Conservation (phyloP, 202 grass and related monocot genomes). For the Digitaria exilis region DNA sequence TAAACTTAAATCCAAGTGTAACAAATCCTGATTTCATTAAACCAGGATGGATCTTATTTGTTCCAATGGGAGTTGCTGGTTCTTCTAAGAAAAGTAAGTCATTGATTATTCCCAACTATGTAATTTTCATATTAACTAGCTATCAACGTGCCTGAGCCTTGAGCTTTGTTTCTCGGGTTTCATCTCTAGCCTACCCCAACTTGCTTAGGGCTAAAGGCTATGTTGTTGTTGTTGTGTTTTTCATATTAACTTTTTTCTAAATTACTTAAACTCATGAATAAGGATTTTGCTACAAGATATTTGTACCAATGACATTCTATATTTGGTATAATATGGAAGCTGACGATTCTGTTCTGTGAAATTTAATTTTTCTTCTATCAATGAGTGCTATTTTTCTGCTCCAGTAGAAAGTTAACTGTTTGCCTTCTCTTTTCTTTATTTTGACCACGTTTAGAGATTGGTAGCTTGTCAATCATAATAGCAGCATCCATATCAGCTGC, state of each 20-base stretch:
- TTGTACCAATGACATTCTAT: neutral
- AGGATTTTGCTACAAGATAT: neutral
- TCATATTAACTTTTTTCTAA: constrained; percentile 8
- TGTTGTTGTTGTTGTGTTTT: too few relatives aligned
- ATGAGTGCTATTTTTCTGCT: neutral
- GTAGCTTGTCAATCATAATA: constrained; percentile 45
- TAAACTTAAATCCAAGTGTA: constrained; percentile 47
- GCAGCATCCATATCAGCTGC: constrained; percentile 51
- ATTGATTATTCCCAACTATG: constrained; percentile 7
- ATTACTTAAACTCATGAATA: neutral
- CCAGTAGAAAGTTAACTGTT: neutral
- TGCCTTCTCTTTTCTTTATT: constrained; percentile 22
- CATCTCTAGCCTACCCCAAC: too few relatives aligned
- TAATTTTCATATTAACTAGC: constrained; percentile 8
- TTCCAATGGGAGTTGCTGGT: constrained; percentile 50
- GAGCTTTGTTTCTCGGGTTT: too few relatives aligned
- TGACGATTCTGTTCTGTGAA: neutral
- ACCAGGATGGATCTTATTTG: constrained; percentile 50
- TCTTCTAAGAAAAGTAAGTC: constrained; percentile 50
- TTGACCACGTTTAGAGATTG: constrained; percentile 26
- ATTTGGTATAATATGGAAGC: neutral
- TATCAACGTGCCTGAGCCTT: too few relatives aligned
- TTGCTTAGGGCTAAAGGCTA: too few relatives aligned
- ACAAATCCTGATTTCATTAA: constrained; percentile 44
- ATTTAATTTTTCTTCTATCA: constrained; percentile 7